phyloP scores from a whole-genome alignment of 2,329 filamentous ascomycete genomes.

The Neofusicoccum sp. region DNA sequence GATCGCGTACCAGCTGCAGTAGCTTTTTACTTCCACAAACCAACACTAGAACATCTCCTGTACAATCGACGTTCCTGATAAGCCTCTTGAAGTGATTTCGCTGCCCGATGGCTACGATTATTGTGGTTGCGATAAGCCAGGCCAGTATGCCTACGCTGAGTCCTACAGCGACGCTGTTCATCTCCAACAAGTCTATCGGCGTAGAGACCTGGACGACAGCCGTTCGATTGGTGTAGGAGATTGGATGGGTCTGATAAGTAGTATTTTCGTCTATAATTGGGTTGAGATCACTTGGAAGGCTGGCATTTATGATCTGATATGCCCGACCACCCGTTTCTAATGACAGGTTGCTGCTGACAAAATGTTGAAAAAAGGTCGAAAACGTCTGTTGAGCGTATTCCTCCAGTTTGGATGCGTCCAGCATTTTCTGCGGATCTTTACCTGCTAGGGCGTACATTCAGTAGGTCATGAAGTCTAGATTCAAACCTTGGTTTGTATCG shows the following conservation, averaged over 20 bases:
- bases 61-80: conserved; percentile 10
- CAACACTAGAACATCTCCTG: conserved; percentile 20
- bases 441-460: conserved; percentile 24
- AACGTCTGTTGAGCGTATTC: conserved; percentile 25
- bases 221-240: not conserved
- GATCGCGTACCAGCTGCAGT: not conserved
- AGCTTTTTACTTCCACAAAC: conserved; percentile 20
- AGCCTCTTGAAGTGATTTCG: not conserved
- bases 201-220: not conserved
- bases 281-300: conserved; percentile 16
- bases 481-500: conserved; percentile 23
- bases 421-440: conserved; percentile 24
- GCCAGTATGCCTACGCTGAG: conserved; percentile 18
- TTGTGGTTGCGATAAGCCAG: conserved; percentile 18
- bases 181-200: conserved; percentile 17
- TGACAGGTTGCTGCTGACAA: conserved; percentile 24
- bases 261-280: no score
- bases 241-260: not conserved
- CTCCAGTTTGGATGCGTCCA: conserved; percentile 21
- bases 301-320: conserved; percentile 24
- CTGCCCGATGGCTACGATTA: not conserved
- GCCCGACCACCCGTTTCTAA: conserved; percentile 23
- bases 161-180: conserved; percentile 20
- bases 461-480: conserved; percentile 31
- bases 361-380: conserved; percentile 34